Evolutionary conservation across 2,329 filamentous ascomycete species (phyloP).

Genomic region (Falciphora oryzae): DNA sequence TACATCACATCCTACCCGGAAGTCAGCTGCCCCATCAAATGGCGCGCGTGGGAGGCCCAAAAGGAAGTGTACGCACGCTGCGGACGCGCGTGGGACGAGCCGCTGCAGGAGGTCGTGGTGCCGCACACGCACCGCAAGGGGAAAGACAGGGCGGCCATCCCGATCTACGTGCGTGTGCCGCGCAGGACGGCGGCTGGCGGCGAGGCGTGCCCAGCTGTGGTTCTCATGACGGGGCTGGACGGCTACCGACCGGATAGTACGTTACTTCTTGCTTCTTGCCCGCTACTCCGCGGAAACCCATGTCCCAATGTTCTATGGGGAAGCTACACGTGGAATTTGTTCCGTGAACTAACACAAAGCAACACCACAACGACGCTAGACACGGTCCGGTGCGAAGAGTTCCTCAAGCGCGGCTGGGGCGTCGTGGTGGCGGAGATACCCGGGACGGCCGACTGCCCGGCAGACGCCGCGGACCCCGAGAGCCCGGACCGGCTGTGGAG

Average conservation of each 20-base stretch:
- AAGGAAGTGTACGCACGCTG: constrained; percentile 59
- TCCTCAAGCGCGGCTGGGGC: constrained; percentile 57
- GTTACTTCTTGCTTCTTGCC: no score
- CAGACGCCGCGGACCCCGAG: constrained; percentile 53
- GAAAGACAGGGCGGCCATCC: constrained; percentile 50
- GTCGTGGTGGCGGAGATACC: constrained; percentile 59
- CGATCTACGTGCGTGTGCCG: constrained; percentile 60
- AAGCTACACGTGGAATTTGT: no score
- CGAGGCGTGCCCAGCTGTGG: constrained; percentile 37
- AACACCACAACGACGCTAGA: constrained; percentile 19
- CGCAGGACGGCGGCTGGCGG: constrained; percentile 29
- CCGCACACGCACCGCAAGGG: constrained; percentile 47
- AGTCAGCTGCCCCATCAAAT: constrained; percentile 42
- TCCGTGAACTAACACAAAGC: no score
- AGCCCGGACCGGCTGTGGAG: constrained; percentile 57
- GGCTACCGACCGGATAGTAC: constrained; percentile 54
- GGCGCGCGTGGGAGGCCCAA: constrained; percentile 58
- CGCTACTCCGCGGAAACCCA: no score
- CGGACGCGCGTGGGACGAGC: constrained; percentile 44
- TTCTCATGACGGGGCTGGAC: constrained; percentile 57
- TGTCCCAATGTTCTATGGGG: no score
- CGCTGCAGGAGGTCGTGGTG: constrained; percentile 56
- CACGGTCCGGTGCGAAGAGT: constrained; percentile 54
- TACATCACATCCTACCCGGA: constrained; percentile 37
- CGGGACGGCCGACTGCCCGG: constrained; percentile 62